A percentile compares a stretch with the other conserved stretches of the same genome.
phyloP scores from a whole-genome alignment of 1,284 basidiomycete species.

The Sporisorium sorghi region DNA sequence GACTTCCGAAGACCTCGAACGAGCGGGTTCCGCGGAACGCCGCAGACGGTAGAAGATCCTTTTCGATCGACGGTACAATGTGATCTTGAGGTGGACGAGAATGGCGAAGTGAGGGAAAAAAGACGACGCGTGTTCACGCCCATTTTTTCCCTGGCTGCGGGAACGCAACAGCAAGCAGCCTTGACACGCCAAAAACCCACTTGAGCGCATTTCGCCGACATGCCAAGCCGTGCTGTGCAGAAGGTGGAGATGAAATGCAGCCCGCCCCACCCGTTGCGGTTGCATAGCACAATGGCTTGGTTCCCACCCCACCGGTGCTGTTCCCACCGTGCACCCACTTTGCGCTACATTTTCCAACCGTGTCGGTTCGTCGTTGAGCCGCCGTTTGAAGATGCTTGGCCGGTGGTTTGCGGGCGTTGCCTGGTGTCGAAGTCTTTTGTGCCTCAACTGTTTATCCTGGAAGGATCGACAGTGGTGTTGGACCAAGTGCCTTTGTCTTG shows the following conservation, averaged over 20 bases:
- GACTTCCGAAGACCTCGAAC: neutral
- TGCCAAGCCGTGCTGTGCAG: too few species aligned
- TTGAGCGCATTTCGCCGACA: neutral
- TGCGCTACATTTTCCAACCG: too few species aligned
- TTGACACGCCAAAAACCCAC: neutral
- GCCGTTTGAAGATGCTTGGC: too few species aligned
- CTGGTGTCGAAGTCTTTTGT: neutral
- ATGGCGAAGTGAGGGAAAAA: too few species aligned
- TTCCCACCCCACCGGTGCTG: neutral
- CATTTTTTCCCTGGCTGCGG: neutral
- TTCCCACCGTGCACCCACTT: neutral
- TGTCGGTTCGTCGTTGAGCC: too few species aligned
- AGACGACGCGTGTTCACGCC: constrained; percentile 10
- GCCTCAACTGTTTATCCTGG: neutral
- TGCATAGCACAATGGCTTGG: neutral
- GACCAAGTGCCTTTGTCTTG: neutral
- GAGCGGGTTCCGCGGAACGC: neutral
- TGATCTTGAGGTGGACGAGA: neutral
- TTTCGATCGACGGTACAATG: neutral
- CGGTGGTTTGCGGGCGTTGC: neutral
- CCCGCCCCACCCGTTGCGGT: neutral
- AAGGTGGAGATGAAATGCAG: neutral
- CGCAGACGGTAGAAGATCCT: neutral
- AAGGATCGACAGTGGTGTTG: too few species aligned
- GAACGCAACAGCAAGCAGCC: neutral